phyloP scores from a whole-genome alignment of 2,329 filamentous ascomycete genomes.

The Alternaria panax region DNA sequence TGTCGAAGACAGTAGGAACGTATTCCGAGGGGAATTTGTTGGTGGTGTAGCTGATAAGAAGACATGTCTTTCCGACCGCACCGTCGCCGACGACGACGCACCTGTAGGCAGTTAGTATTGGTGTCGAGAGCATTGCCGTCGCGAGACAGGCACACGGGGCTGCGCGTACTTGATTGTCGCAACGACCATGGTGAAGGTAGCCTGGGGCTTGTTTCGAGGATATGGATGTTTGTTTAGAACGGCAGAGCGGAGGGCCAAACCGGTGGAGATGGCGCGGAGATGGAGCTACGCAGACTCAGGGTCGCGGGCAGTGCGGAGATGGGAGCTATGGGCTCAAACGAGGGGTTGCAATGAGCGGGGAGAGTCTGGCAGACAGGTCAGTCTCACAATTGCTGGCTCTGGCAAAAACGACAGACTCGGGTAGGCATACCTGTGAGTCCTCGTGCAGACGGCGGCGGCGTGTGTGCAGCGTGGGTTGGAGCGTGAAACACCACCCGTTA shows the following conservation, averaged over 20 bases:
- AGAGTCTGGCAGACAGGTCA: constrained; percentile 42
- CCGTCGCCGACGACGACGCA: constrained; percentile 99
- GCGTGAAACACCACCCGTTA: constrained; percentile 51
- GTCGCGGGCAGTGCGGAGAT: neutral
- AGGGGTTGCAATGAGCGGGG: constrained; percentile 44
- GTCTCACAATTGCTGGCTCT: constrained; percentile 28
- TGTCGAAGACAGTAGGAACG: constrained; percentile 98
- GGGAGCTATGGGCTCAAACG: constrained; percentile 38
- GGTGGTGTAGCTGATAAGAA: constrained; percentile 98
- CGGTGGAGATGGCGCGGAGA: neutral
- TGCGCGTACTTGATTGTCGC: constrained; percentile 53
- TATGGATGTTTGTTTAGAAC: constrained; percentile 22
- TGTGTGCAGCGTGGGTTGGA: constrained; percentile 48
- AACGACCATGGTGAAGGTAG: constrained; percentile 46
- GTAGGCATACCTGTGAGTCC: constrained; percentile 42
- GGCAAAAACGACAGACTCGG: constrained; percentile 29
- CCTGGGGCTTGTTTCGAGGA: constrained; percentile 6
- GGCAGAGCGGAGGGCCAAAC: constrained; percentile 20
- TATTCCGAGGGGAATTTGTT: constrained; percentile 99
- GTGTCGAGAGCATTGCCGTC: constrained; percentile 1
- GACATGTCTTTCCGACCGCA: constrained; percentile 98
- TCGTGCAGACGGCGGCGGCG: constrained; percentile 38
- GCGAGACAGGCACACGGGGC: constrained; percentile 2
- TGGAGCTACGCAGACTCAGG: constrained; percentile 19
- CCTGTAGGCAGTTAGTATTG: constrained; percentile 58